Base-by-base conservation (phyloP, 2,329 filamentous ascomycete species). In the Arthrobotrys musiformis region DNA sequence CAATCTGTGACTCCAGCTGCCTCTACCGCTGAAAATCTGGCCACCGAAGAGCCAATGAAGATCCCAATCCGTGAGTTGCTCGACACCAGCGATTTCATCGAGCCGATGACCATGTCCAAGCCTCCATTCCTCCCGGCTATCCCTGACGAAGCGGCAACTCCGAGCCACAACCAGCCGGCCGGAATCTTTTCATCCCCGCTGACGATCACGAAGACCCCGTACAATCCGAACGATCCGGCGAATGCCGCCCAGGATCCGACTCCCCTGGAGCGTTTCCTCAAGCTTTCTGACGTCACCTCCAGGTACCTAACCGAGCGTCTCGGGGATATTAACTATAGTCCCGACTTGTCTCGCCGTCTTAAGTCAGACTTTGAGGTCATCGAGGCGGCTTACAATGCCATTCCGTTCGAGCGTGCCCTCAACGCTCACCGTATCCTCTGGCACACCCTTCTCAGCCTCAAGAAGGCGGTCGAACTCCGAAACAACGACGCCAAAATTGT, bases 401-500 rank as follows among this genome's bases (percentile, higher is more conserved):
- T 75, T 4, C 62, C 54, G 1, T 63, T 54, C 33, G 62, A 68
- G 2, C 62, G 54, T 15, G 26, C 28, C 5, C 11, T 75, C 2
- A 67, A 75, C 22, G 62, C 70, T 2, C 28, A 68, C 17, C 52
- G 63, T 4, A 35, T 75, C 24, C 56, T 75, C 54, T 62, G 50
- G 42, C 28, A 56, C 17, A 30, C 70, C 2, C 30, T 75, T 22
- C 40, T 48, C 2, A 46, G 52, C 4, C 44, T 75, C 11, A 67
- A 63, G 7, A 48, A 42, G 50, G 17, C 62, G 6, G 17, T 75
- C 13, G 70, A 75, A 42, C 28, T 44, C 5, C 62, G 52, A 9
- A 75, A 75, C 37, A 61, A 56, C n/a, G 70, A 75, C 30, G 70
- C 70, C 22, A 68, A 63, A 22, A 50, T 75, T 35, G 33, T 75